Evolutionary conservation across 805 yeast species (phyloP), one percentile per base, ranked within the genome.

Genomic region (Saturnispora halmiae): DNA sequence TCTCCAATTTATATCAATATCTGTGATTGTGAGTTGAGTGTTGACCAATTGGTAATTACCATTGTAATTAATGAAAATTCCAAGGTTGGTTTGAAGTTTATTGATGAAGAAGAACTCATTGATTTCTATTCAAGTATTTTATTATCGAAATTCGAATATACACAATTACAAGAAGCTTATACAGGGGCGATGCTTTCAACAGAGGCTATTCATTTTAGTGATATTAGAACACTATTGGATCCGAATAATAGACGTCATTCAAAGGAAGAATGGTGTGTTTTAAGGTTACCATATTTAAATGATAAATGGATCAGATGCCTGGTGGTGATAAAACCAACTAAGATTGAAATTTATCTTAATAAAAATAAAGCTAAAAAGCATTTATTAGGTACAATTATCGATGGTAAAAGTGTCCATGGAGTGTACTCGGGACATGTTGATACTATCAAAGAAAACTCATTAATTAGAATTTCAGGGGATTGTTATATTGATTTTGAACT

Each of bases 121-220:
- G 45, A 46, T 25, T 56, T 61, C 39, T 60, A 73, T 15, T 60
- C 76, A 1, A 72, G 77, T 3, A 54, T 78, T 27, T 60, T 69
- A 37, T 55, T 79, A 35, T 59, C 79, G n/a, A 72, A 69, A 47
- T 79, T 63, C 51, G 86, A 79, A 56, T 70, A 63, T 49, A 65
- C 67, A 15, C 69, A 72, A 36, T 61, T 79, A 40, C 77, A 73
- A 51, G 81, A 77, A 56, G 69, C 77, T 16, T 79, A 72, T 52
- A 77, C 84, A 0, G 86, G 82, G 6, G 81, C 77, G 2, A 58
- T 78, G 26, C 56, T 79, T 26, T 72, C 81, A 7, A 58, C 73
- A 7, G 76, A 73, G 48, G 85, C 80, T 1, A 64, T 75, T 3
- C 55, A 63, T 39, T 64, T 79, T 41, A 65, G 72, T 2, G 86